phyloP scores from a whole-genome alignment of 2,329 filamentous ascomycete genomes.

The Ophiostoma novo-ulmi region DNA sequence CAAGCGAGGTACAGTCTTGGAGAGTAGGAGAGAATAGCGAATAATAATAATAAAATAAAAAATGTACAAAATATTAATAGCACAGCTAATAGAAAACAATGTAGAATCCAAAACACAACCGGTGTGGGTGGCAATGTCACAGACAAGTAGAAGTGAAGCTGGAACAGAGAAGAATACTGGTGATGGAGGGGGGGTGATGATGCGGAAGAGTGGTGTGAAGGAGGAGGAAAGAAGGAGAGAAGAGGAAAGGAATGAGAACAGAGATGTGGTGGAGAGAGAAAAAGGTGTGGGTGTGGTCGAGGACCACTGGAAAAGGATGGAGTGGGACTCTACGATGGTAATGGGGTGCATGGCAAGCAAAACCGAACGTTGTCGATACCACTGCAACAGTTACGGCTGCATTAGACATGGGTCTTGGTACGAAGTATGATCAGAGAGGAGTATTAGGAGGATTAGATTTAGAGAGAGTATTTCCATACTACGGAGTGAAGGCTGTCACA shows the following conservation, averaged over 20 bases:
- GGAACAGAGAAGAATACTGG: neutral
- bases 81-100: slow-evolving; percentile 12
- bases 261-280: neutral
- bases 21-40: neutral
- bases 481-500: neutral
- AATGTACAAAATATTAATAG: slow-evolving; percentile 5
- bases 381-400: neutral
- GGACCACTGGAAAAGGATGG: neutral
- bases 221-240: slow-evolving; percentile 12
- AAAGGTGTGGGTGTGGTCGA: neutral
- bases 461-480: too few species aligned
- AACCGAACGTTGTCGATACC: slow-evolving; percentile 4
- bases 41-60: neutral
- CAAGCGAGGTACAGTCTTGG: neutral
- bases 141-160: slow-evolving; percentile 20
- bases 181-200: neutral
- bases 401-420: neutral
- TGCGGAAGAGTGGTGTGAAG: neutral
- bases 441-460: neutral
- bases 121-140: slow-evolving; percentile 20
- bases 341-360: neutral
- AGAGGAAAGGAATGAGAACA: neutral
- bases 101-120: slow-evolving; percentile 22
- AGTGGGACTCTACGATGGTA: neutral
- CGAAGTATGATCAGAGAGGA: neutral